Percentiles rank a stretch among this genome's conserved stretches.
Conservation (phyloP, 2,329 filamentous ascomycete genomes). For the Zopfia rhizophila region DNA sequence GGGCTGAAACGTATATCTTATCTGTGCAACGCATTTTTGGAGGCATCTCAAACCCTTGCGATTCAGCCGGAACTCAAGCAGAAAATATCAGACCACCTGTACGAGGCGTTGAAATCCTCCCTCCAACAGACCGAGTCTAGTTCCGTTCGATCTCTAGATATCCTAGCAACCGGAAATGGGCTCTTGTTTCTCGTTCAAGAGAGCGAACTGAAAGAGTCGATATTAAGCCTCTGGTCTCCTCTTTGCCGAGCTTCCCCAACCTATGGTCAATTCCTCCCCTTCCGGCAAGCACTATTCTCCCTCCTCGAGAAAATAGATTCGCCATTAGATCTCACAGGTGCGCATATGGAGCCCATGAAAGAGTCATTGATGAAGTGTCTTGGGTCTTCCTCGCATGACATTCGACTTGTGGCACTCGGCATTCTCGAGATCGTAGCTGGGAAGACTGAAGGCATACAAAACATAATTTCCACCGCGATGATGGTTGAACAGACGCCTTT, state of each 20-base stretch:
- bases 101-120: constrained; percentile 30
- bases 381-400: constrained; percentile 76
- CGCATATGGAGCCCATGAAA: constrained; percentile 70
- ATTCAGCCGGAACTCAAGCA: constrained; percentile 32
- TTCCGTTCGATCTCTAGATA: constrained; percentile 21
- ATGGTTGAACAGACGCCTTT: constrained; percentile 83
- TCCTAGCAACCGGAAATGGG: constrained; percentile 78
- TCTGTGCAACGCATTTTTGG: constrained; percentile 44
- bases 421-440: constrained; percentile 71
- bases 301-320: constrained; percentile 72
- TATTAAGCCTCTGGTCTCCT: constrained; percentile 66
- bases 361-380: constrained; percentile 77
- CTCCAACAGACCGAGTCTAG: constrained; percentile 15
- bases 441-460: constrained; percentile 60
- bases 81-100: constrained; percentile 34
- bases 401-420: constrained; percentile 78
- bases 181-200: constrained; percentile 76
- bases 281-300: constrained; percentile 55
- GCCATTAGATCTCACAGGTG: constrained; percentile 60
- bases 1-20: constrained; percentile 27
- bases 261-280: constrained; percentile 65
- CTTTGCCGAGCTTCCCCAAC: constrained; percentile 73
- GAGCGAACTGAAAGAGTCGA: constrained; percentile 64
- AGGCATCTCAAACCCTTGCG: constrained; percentile 33
- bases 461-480: constrained; percentile 72